Percentiles rank a stretch among this genome's conserved stretches.
Evolutionary conservation across 768 basidiomycete genomes (phyloP).

Genomic region (Myochromella boudieri): DNA sequence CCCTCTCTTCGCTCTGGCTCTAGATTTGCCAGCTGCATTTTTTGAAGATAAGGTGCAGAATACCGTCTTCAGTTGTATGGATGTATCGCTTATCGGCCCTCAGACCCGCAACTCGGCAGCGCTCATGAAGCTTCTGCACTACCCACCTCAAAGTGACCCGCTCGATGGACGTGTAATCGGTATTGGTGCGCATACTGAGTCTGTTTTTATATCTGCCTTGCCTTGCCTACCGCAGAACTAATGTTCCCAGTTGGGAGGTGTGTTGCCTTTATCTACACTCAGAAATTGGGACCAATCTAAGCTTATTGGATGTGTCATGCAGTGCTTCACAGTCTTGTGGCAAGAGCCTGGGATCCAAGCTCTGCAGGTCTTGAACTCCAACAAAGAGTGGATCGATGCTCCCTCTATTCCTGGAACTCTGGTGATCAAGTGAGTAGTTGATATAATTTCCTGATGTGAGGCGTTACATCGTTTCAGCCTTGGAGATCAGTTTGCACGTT

Average conservation of each 20-base stretch:
- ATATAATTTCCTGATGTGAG: neutral
- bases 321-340: slow-evolving; percentile 87
- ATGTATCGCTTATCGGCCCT: neutral
- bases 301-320: too few relatives aligned
- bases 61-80: neutral
- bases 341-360: slow-evolving; percentile 73
- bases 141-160: slow-evolving; percentile 59
- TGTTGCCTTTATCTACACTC: too few relatives aligned
- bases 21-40: slow-evolving; percentile 71
- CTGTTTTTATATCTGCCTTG: slow-evolving; percentile 19
- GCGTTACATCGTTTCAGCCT: slow-evolving; percentile 39
- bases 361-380: slow-evolving; percentile 78
- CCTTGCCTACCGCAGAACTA: neutral
- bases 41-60: slow-evolving; percentile 74
- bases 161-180: slow-evolving; percentile 59
- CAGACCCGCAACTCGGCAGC: slow-evolving; percentile 80
- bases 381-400: slow-evolving; percentile 81
- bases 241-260: slow-evolving; percentile 48
- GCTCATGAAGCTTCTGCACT: slow-evolving; percentile 76
- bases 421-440: slow-evolving; percentile 71
- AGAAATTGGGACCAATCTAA: too few relatives aligned
- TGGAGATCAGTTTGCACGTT: slow-evolving; percentile 85
- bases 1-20: slow-evolving; percentile 81
- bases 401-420: slow-evolving; percentile 77
- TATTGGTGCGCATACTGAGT: slow-evolving; percentile 80